Evolutionary conservation across 495 filamentous ascomycete species (phyloP), one percentile per base, ranked within the genome.

Genomic region (Jackrogersella minutella): DNA sequence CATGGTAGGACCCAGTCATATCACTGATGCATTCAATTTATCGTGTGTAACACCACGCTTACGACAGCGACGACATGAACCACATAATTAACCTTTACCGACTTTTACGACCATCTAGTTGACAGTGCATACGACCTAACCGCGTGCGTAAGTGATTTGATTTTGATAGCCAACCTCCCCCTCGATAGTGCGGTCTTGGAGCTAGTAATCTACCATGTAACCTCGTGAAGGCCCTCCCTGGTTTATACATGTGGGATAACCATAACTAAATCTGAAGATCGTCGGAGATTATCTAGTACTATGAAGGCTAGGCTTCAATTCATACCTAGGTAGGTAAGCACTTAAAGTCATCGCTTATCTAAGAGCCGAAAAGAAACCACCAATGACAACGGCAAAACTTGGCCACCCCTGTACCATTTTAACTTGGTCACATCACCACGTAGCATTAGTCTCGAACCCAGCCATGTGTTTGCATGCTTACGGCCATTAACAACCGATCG

Each of bases 11-110:
- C 26, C 26, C n/a, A n/a, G 44, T 24, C 44, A 31, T 31, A 49
- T 49, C 44, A 31, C 44, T 14, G 44, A 30, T 17, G 44, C 44
- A 49, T 31, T 49, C 44, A 49, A 49, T 49, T 31, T 49, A 49
- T 17, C 31, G 4, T 3, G 44, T 49, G 44, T 31, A 30, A 49
- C 44, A 8, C 44, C 44, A 31, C 5, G 44, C 44, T 49, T 28
- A 49, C 44, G 24, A 49, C 44, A 49, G n/a, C 44, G 6, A 16
- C 26, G 31, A 9, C 44, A 3, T 9, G n/a, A 49, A 30, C 22
- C 13, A 30, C 43, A 14, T 47, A 28, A 6, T 10, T 16, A 30
- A 24, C 24, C 22, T 8, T 44, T 11, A 43, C 6, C 14, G 17
- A 41, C 17, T 6, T 6, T 43, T 16, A 43, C 17, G 40, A 16